A percentile compares a stretch with the other conserved stretches of the same genome.
phyloP scores from a whole-genome alignment of 306 rosid species.

The Sindora glabra region DNA sequence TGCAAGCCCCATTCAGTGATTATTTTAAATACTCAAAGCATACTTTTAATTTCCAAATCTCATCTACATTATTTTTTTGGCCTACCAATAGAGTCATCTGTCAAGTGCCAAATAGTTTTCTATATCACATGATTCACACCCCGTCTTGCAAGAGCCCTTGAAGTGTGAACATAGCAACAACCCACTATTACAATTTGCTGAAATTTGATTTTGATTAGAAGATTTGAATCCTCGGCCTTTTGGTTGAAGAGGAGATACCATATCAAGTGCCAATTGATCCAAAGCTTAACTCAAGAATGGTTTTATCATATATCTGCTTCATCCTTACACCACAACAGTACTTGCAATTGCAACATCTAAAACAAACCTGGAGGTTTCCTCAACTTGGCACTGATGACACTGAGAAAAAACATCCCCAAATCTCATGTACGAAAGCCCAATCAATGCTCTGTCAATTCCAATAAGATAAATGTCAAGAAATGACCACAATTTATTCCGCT shows the following conservation, averaged over 20 bases:
- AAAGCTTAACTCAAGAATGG: no score
- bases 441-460: constrained; percentile 55
- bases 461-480: constrained; percentile 21
- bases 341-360: constrained; percentile 3
- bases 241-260: no score
- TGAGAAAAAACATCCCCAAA: constrained; percentile 93
- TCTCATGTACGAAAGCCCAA: constrained; percentile 75
- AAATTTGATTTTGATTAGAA: no score
- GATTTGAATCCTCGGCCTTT: no score
- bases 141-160: no score
- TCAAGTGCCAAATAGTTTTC: no score
- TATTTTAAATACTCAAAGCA: no score
- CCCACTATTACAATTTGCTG: no score
- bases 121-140: no score
- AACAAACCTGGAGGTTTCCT: constrained; percentile 70
- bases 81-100: constrained; percentile 1
- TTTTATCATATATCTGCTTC: background rate
- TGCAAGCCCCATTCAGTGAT: no score
- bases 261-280: no score
- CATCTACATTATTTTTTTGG: background rate
- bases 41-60: background rate
- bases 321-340: background rate
- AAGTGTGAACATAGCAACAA: no score
- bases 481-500: constrained; percentile 18
- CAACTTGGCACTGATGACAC: constrained; percentile 61